Base-by-base conservation (phyloP, 768 basidiomycete genomes). In the Tulasnella sp. region DNA sequence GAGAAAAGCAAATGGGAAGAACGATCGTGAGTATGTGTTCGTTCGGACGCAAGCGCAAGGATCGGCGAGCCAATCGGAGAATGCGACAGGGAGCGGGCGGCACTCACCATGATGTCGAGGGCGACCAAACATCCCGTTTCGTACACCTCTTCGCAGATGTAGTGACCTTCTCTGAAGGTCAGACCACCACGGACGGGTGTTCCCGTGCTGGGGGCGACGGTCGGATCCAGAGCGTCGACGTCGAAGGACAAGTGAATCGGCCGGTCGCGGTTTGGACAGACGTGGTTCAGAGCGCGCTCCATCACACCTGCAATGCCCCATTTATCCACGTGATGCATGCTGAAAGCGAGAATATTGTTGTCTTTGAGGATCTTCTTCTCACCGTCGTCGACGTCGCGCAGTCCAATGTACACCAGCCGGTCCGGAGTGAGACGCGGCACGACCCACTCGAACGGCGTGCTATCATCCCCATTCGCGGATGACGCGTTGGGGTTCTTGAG, bases 161-260 rank as follows among this genome's bases (percentile, higher is more conserved):
- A 98, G 81, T 98, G 97, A n/a, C 95, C 96, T 79, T 99, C 97
- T 75, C 97, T 84, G 83, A 98, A 99, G 26, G 92, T 95, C 74
- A 99, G 82, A 12, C 97, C 97, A 1, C 97, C 97, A 76, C 95
- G 90, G 29, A 96, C 94, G 32, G 94, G 94, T 62, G 94, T 95
- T 22, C 94, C 94, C 62, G 94, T 96, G 64, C 92, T 93, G 1
- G 95, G 96, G n/a, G 97, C 96, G 68, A 98, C 95, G 17, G 86
- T 86, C 12, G 97, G 97, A 80, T 98, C 96, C 67, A 95, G 81
- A 12, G 94, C 94, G 78, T 95, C 94, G 26, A 98, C 95, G 79
- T 99, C 97, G 79, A 98, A 99, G 79, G 91, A 94, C 74, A 99
- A 82, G 81, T 99, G 97, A 74, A 98, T 93, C 22, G 97, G 97